A percentile compares a stretch with the other conserved stretches of the same genome.
These are phyloP conservation scores for Ananas comosus DNA, from an alignment of 176 grass and related monocot species.

Conservation along the genomic window DNA sequence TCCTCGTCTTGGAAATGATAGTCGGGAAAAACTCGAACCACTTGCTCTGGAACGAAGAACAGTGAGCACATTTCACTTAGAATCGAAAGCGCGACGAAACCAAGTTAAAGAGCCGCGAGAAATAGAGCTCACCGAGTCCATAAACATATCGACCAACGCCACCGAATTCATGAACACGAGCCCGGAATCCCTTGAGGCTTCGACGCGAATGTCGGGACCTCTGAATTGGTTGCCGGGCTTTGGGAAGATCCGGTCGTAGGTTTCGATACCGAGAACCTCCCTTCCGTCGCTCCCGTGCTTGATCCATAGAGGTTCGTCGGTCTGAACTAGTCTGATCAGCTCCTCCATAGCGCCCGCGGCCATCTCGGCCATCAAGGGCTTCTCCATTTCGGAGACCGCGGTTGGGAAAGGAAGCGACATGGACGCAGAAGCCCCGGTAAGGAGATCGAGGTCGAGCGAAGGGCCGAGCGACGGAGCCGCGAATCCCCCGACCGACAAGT, in stretches of 20 bases:
- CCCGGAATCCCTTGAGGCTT: conserved; percentile 61
- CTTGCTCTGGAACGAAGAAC: conserved; percentile 18
- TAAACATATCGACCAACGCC: conserved; percentile 63
- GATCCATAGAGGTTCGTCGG: conserved; percentile 69
- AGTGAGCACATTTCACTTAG: conserved; percentile 8
- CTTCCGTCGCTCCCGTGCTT: conserved; percentile 21
- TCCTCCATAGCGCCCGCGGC: conserved; percentile 64
- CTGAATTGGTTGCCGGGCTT: conserved; percentile 23
- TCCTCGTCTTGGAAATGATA: conserved; percentile 55
- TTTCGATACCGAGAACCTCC: conserved; percentile 45
- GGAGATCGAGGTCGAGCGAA: conserved; percentile 75
- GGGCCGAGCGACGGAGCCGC: conserved; percentile 19
- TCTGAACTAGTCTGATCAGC: conserved; percentile 75
- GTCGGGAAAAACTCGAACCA: conserved; percentile 75
- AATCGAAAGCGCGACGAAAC: conserved; percentile 14
- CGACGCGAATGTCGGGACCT: conserved; percentile 40
- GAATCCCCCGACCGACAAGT: conserved; percentile 47
- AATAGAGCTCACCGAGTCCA: conserved; percentile 57
- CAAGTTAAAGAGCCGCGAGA: background rate
- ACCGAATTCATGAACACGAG: conserved; percentile 42
- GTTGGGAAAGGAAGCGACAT: conserved; percentile 41
- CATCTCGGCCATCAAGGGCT: conserved; percentile 53
- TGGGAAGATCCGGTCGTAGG: conserved; percentile 46
- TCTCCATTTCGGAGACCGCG: conserved; percentile 40
- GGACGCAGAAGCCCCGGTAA: conserved; percentile 23